Evolutionary conservation across 1,139 yeast genomes (phyloP).

Genomic region (Zhuliangozyma parablackwelliae): DNA sequence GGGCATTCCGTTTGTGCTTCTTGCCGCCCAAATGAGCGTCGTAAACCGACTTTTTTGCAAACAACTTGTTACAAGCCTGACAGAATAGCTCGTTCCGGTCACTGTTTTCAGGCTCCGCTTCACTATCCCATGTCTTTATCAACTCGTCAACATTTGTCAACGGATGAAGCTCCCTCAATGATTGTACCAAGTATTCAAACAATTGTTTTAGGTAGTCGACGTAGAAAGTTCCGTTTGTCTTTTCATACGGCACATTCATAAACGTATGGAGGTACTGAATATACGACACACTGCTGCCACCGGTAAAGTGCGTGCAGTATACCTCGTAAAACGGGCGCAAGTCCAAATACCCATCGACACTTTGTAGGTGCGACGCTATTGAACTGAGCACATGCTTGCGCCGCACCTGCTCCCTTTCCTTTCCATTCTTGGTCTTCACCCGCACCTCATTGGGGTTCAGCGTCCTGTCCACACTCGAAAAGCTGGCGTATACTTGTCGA

Average conservation of each 20-base stretch:
- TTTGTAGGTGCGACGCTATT: slow-evolving; percentile 45
- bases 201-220: slow-evolving; percentile 40
- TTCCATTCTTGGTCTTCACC: slow-evolving; percentile 10
- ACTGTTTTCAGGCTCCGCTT: slow-evolving; percentile 30
- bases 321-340: slow-evolving; percentile 44
- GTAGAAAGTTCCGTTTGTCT: slow-evolving; percentile 27
- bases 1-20: slow-evolving; percentile 58
- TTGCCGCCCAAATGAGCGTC: slow-evolving; percentile 70
- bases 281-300: slow-evolving; percentile 31
- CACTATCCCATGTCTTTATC: slow-evolving; percentile 25
- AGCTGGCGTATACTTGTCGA: slow-evolving; percentile 31
- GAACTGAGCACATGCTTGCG: slow-evolving; percentile 40
- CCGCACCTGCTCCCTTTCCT: slow-evolving; percentile 25
- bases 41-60: slow-evolving; percentile 64
- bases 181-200: slow-evolving; percentile 41
- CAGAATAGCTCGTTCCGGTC: slow-evolving; percentile 41
- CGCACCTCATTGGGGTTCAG: slow-evolving; percentile 8
- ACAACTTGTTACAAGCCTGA: slow-evolving; percentile 57
- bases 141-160: slow-evolving; percentile 37
- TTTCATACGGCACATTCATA: slow-evolving; percentile 32
- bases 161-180: slow-evolving; percentile 48
- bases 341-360: slow-evolving; percentile 35
- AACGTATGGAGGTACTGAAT: slow-evolving; percentile 48
- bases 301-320: slow-evolving; percentile 42
- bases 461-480: slow-evolving; percentile 21